phyloP scores from a whole-genome alignment of 2,329 filamentous ascomycete genomes.

The Aspergillus sp. region DNA sequence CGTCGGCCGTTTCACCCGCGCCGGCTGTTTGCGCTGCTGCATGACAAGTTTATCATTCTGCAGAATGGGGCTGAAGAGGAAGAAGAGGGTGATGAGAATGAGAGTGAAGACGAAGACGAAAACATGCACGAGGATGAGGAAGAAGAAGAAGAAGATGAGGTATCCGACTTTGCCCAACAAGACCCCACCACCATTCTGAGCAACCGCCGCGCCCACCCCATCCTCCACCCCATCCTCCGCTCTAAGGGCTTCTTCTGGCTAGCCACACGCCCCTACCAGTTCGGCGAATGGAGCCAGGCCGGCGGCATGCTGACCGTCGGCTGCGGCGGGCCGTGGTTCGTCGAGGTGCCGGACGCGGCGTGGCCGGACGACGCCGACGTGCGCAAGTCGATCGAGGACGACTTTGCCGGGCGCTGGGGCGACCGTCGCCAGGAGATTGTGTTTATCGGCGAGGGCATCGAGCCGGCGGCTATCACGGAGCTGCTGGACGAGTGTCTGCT shows the following conservation, averaged over 20 bases:
- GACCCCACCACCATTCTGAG: constrained; percentile 33
- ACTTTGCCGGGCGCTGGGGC: constrained; percentile 59
- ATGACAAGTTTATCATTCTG: constrained; percentile 47
- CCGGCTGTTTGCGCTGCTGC: constrained; percentile 39
- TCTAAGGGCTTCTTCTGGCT: constrained; percentile 49
- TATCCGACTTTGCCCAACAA: constrained; percentile 30
- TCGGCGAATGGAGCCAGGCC: constrained; percentile 47
- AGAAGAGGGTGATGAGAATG: constrained; percentile 24
- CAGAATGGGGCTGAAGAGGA: constrained; percentile 34
- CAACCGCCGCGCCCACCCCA: constrained; percentile 40
- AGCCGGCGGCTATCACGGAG: constrained; percentile 51
- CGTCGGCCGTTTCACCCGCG: constrained; percentile 52
- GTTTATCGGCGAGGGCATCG: constrained; percentile 68
- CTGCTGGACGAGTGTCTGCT: constrained; percentile 62
- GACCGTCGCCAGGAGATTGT: constrained; percentile 71
- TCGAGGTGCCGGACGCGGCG: constrained; percentile 54
- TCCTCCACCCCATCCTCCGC: constrained; percentile 39
- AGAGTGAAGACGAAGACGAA: constrained; percentile 24
- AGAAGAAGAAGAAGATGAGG: constrained; percentile 23
- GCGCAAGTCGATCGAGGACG: constrained; percentile 47
- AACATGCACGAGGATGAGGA: constrained; percentile 27
- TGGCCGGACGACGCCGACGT: constrained; percentile 53
- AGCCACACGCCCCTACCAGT: constrained; percentile 40
- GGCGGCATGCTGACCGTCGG: constrained; percentile 45
- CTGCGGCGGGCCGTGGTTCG: constrained; percentile 55